Percentiles rank a stretch among this genome's conserved stretches.
Evolutionary conservation across 2,329 filamentous ascomycete genomes (phyloP).

Genomic region (Arachnomyces sp.): DNA sequence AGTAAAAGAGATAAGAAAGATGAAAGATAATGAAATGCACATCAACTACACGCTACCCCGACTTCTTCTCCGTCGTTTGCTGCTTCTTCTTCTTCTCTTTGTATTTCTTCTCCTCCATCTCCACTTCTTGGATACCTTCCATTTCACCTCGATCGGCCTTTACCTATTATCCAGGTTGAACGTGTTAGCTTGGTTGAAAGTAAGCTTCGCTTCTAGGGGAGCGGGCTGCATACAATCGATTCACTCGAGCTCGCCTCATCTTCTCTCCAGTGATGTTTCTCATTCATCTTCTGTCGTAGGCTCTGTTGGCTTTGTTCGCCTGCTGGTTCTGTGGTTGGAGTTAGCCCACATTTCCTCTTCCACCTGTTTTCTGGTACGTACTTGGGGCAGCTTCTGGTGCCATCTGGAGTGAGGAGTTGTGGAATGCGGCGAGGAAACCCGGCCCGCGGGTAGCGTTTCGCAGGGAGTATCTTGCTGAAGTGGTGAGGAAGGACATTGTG

Average conservation of each 20-base stretch:
- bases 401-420: conserved; percentile 19
- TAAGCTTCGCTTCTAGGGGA: neutral
- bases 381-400: conserved; percentile 29
- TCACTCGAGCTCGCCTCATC: conserved; percentile 72
- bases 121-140: conserved; percentile 37
- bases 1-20: too few species aligned
- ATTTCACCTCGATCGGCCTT: conserved; percentile 53
- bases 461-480: conserved; percentile 16
- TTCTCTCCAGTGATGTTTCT: conserved; percentile 66
- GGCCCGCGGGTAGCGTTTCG: conserved; percentile 10
- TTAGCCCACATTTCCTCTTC: conserved; percentile 25
- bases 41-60: conserved; percentile 1
- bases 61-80: neutral
- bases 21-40: neutral
- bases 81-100: conserved; percentile 1
- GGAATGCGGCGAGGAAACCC: conserved; percentile 14
- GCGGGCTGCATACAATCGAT: conserved; percentile 50
- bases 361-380: too few species aligned
- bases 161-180: conserved; percentile 23
- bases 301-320: conserved; percentile 55
- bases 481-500: conserved; percentile 29
- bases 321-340: conserved; percentile 39
- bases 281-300: conserved; percentile 40
- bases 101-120: conserved; percentile 45
- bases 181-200: conserved; percentile 4